Evolutionary conservation across 2,329 filamentous ascomycete species (phyloP).

Genomic region (Sporothrix brunneoviolacea): DNA sequence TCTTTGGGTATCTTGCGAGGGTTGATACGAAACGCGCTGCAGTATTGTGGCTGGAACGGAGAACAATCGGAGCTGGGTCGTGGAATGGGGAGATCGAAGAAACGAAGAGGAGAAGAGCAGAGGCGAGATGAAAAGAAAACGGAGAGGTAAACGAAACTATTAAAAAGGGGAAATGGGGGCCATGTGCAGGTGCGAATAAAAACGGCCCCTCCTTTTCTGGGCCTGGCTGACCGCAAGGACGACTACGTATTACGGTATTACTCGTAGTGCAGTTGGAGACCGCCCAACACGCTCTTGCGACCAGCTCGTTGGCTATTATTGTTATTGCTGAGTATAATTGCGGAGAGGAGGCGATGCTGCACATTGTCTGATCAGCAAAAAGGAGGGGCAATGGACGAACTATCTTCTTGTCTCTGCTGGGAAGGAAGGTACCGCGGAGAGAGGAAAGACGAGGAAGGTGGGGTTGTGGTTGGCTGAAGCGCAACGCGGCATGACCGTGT

Average conservation of each 20-base stretch:
- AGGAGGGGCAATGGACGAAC: conserved; percentile 6
- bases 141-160: background rate
- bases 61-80: too few species aligned
- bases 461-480: background rate
- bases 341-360: too few species aligned
- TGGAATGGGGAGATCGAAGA: too few species aligned
- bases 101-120: background rate
- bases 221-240: conserved; percentile 2
- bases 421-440: background rate
- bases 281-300: too few species aligned
- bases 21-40: too few species aligned
- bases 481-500: background rate
- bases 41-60: too few species aligned
- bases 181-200: conserved; percentile 9
- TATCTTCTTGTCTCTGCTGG: background rate
- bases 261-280: too few species aligned
- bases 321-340: too few species aligned
- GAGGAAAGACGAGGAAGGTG: background rate
- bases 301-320: too few species aligned
- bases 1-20: conserved; percentile 2
- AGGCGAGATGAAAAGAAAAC: background rate
- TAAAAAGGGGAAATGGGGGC: conserved; percentile 7
- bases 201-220: conserved; percentile 15
- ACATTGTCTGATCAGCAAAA: conserved; percentile 5
- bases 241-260: conserved; percentile 6